These are phyloP conservation scores for Magnaporthiopsis rhizophila DNA, from an alignment of 2,329 filamentous ascomycete species.

Conservation along the genomic window DNA sequence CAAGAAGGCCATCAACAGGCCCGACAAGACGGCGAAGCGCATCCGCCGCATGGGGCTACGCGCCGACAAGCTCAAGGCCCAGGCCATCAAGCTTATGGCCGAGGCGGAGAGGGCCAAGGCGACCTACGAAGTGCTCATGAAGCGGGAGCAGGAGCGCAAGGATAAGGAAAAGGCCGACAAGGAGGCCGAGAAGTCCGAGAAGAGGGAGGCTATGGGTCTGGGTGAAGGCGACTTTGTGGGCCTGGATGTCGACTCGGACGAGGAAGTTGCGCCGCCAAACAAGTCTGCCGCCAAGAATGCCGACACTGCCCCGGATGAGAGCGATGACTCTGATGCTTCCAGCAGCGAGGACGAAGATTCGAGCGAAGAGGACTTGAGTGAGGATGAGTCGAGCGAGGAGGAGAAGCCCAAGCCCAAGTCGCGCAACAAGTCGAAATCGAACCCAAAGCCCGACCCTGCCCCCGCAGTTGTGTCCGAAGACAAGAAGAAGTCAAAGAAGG, in stretches of 20 bases:
- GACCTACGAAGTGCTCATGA: neutral
- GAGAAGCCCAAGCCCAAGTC: neutral
- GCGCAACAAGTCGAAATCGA: neutral
- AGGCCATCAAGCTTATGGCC: slow-evolving; percentile 30
- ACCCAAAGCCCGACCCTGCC: neutral
- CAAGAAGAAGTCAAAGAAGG: slow-evolving; percentile 2
- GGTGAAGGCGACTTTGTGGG: neutral
- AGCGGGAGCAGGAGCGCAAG: neutral
- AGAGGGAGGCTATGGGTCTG: neutral
- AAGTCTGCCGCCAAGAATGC: neutral
- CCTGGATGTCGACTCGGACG: neutral
- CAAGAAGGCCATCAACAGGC: slow-evolving; percentile 20
- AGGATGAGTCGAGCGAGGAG: slow-evolving; percentile 2
- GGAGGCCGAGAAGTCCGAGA: neutral
- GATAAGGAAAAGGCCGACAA: neutral
- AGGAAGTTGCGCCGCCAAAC: neutral
- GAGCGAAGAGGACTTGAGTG: neutral
- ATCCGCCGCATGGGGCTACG: slow-evolving; percentile 28
- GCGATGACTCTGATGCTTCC: neutral
- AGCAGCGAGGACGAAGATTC: neutral
- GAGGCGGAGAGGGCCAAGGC: slow-evolving; percentile 22
- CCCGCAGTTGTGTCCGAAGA: neutral
- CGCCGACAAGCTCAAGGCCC: slow-evolving; percentile 31
- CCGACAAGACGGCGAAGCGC: slow-evolving; percentile 28
- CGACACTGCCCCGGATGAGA: neutral